Base-by-base conservation (phyloP, 371 early-diverging fungal genomes). In the Rhizopus stolonifer region DNA sequence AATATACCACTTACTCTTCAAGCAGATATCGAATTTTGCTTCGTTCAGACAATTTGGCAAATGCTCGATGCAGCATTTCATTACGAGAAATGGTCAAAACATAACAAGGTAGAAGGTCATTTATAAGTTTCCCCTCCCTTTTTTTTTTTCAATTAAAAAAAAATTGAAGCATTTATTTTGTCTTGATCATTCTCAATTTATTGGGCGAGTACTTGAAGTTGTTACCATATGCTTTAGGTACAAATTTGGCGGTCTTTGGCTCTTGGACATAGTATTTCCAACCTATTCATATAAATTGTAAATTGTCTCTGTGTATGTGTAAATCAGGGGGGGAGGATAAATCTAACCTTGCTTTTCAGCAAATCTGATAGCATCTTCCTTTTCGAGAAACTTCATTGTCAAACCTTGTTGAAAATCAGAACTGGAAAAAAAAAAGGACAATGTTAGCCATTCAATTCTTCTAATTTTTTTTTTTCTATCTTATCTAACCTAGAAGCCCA, bases 201-300 rank as follows among this genome's bases (percentile, higher is more conserved):
- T 72, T 83, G 18, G 90, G 75, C 22, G 79, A 82, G 64, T 92
- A 90, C 69, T 82, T 87, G 85, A 85, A 97, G 84, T 97, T 97
- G 58, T 89, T 88, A 34, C 91, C 88, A 67, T 97, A 97, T 13
- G 78, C 57, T 80, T 93, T 94, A 60, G 83, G 81, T 60, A 83
- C 83, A 67, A 90, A 88, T 44, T 72, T 69, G 49, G 73, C 67
- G 60, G 74, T 70, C 70, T 91, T 85, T 29, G 94, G 94, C 57
- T 92, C 91, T 67, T 93, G 90, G 18, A 96, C 87, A 73, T 81
- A 84, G 69, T 91, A 93, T 47, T 86, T 84, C 87, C 93, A 96
- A 6, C 83, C 85, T 82, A 62, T 14, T 4, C 36, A 36, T 14
- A 9, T 14, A n/a, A 36, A n/a, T 36, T 36, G 36, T 14, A 26